Evolutionary conservation across 768 basidiomycete genomes (phyloP), one percentile per base, ranked within the genome.

Genomic region (Asterophora parasitica): DNA sequence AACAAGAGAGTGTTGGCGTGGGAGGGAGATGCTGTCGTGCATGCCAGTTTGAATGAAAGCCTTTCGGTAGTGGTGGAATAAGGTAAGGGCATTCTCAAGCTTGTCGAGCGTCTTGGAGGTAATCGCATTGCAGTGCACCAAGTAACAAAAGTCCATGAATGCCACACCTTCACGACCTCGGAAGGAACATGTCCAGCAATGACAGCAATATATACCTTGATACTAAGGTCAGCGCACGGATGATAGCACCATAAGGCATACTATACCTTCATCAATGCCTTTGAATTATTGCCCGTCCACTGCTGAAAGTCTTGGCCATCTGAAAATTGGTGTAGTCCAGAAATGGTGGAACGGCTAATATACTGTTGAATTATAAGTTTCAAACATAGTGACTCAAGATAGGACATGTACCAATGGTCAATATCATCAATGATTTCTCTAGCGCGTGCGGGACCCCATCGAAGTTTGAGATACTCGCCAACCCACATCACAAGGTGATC

Each of bases 401-500:
- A 44, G n/a, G 6, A 9, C 33, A 34, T 13, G 52, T 46, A 62
- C 60, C 59, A 40, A 3, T 51, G 48, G 36, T 67, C 61, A 20
- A 65, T 65, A 35, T 67, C 65, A 12, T 51, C 50, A 38, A 66
- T 48, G 17, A 67, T 64, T 17, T 43, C 36, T 0, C 42, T 35
- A 4, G 60, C 65, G 2, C 26, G 13, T 0, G 39, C 16, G 30
- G 51, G 36, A 2, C 51, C 51, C 40, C 65, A 55, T 13, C n/a
- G 42, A 7, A 30, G 4, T 12, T 46, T 27, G 1, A 68, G 39
- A 40, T 66, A 66, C 11, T 57, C 43, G 4, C 41, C 34, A 4
- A 67, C 56, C 64, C 65, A 66, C 3, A 41, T 48, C 7, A 67
- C 61, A 1, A 65, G 54, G 37, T 67, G 64, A 38, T 66, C 65